Percentiles rank a stretch among this genome's conserved stretches.
These are phyloP conservation scores for Silene vulgaris DNA, from an alignment of 179 eudicot genomes.

Conservation along the genomic window DNA sequence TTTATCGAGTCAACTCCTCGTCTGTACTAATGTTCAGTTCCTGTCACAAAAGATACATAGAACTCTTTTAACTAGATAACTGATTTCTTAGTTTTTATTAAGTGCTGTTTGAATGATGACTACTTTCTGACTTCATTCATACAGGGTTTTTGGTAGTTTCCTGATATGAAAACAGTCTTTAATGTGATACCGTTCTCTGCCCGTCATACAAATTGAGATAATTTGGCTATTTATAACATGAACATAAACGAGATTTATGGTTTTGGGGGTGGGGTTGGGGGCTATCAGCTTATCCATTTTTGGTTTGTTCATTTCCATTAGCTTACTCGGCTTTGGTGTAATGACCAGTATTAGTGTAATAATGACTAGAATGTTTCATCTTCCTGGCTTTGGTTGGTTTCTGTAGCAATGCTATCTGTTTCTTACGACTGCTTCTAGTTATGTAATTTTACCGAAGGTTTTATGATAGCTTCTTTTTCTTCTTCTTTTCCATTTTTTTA, in stretches of 20 bases:
- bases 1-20: neutral
- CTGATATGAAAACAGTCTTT: neutral
- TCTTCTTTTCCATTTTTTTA: neutral
- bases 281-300: neutral
- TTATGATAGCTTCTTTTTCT: neutral
- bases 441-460: neutral
- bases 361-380: neutral
- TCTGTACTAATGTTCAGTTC: neutral
- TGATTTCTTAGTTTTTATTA: neutral
- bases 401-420: conserved; percentile 1
- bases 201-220: neutral
- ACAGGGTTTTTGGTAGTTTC: neutral
- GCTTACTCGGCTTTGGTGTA: neutral
- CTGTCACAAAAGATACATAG: neutral
- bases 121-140: neutral
- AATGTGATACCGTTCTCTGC: neutral
- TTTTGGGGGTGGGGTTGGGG: neutral
- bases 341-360: neutral
- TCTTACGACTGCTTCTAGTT: neutral
- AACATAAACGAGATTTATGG: neutral
- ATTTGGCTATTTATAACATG: neutral
- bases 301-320: no score
- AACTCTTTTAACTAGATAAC: neutral
- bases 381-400: neutral
- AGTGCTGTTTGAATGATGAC: no score